Percentiles rank a stretch among this genome's conserved stretches.
phyloP scores from a whole-genome alignment of 768 basidiomycete species.

The Dioszegia crocea region DNA sequence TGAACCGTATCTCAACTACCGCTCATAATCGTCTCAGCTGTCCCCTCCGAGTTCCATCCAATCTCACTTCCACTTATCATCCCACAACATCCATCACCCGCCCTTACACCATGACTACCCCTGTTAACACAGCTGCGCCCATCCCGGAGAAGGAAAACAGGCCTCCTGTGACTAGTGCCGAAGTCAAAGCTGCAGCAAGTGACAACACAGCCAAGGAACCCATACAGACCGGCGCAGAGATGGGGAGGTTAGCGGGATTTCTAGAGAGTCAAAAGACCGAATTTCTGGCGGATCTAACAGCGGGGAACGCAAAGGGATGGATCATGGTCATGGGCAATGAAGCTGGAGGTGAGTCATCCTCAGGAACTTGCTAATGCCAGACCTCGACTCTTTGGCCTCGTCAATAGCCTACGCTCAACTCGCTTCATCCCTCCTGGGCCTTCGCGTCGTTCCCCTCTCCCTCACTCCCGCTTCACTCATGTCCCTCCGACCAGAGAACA shows the following conservation, averaged over 20 bases:
- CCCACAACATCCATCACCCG: not conserved
- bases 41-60: not conserved
- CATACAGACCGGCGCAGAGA: not conserved
- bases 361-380: conserved; percentile 52
- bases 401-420: conserved; percentile 81
- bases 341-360: conserved; percentile 67
- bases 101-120: not conserved
- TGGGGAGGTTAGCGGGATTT: conserved; percentile 47
- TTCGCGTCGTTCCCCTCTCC: conserved; percentile 65
- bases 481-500: conserved; percentile 77
- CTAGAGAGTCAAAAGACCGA: conserved; percentile 56
- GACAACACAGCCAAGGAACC: not conserved
- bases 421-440: conserved; percentile 58
- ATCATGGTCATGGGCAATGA: conserved; percentile 91
- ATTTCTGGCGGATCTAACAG: conserved; percentile 61
- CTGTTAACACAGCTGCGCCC: not conserved
- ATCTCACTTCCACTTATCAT: not conserved
- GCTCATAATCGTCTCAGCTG: conserved; percentile 34
- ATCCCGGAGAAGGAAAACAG: not conserved
- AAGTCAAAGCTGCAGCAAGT: not conserved
- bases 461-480: conserved; percentile 68
- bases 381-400: conserved; percentile 84
- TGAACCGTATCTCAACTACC: conserved; percentile 22
- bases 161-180: not conserved
- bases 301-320: conserved; percentile 62